Conservation (phyloP, 2,329 filamentous ascomycete genomes). For the Sphaerulina musiva region DNA sequence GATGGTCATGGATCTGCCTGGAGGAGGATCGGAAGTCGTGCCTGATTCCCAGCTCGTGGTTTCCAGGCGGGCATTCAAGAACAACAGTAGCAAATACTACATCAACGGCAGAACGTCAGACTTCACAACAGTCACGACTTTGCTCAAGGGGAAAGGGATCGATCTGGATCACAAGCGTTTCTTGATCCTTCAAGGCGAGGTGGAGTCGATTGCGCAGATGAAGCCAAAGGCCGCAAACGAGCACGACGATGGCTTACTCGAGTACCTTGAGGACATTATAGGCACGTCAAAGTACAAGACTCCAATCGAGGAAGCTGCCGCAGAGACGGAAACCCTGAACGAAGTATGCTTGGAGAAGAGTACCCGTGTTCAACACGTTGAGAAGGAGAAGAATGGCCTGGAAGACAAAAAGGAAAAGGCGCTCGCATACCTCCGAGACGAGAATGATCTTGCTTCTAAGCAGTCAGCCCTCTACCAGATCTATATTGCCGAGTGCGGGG, state of each 20-base stretch:
- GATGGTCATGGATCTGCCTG: constrained; percentile 82
- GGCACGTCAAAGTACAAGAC: constrained; percentile 98
- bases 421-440: constrained; percentile 77
- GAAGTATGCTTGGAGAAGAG: constrained; percentile 95
- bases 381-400: constrained; percentile 88
- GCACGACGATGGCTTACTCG: constrained; percentile 89
- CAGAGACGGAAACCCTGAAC: constrained; percentile 85
- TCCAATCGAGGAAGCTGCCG: constrained; percentile 87
- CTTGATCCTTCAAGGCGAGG: constrained; percentile 92
- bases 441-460: constrained; percentile 86
- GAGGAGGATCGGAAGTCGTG: constrained; percentile 67
- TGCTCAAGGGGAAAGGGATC: constrained; percentile 80
- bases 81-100: constrained; percentile 97
- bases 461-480: constrained; percentile 90
- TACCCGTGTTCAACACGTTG: constrained; percentile 89
- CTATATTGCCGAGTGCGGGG: constrained; percentile 77
- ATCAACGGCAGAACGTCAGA: constrained; percentile 85
- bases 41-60: constrained; percentile 80
- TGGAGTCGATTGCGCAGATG: constrained; percentile 99
- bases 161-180: constrained; percentile 98
- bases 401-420: constrained; percentile 98
- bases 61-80: constrained; percentile 90
- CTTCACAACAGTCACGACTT: constrained; percentile 82
- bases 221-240: constrained; percentile 92
- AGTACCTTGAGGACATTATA: constrained; percentile 97